Percentiles rank a stretch among this genome's conserved stretches.
These are phyloP conservation scores for Chaetomiaceae sp. DNA, from an alignment of 2,329 filamentous ascomycete species.

Conservation along the genomic window DNA sequence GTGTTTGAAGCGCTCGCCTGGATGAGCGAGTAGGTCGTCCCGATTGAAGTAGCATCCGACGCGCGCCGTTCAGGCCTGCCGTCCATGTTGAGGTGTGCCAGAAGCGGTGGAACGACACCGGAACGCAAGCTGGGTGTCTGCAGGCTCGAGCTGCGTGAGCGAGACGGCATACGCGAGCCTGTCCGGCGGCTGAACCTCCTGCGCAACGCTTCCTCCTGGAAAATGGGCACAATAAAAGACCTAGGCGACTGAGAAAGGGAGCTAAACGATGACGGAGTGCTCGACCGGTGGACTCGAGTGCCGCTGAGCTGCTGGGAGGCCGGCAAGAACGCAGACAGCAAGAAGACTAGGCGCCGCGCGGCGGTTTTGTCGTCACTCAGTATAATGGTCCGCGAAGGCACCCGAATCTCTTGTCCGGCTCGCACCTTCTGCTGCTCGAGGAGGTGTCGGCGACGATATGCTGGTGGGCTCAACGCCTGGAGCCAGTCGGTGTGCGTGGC, in stretches of 20 bases:
- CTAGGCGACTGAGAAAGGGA: slow-evolving; percentile 69
- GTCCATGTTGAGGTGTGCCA: slow-evolving; percentile 52
- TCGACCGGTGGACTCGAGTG: slow-evolving; percentile 53
- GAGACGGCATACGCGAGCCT: slow-evolving; percentile 51
- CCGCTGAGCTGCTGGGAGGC: slow-evolving; percentile 53
- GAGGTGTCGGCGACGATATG: slow-evolving; percentile 59
- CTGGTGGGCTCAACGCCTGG: slow-evolving; percentile 62
- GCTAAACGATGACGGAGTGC: slow-evolving; percentile 62
- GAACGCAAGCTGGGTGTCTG: slow-evolving; percentile 43
- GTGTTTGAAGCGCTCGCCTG: slow-evolving; percentile 55
- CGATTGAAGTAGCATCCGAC: slow-evolving; percentile 53
- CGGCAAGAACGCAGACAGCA: slow-evolving; percentile 69
- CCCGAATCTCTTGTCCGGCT: slow-evolving; percentile 60
- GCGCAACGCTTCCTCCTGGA: slow-evolving; percentile 64
- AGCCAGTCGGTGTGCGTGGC: slow-evolving; percentile 76
- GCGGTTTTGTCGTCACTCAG: slow-evolving; percentile 70
- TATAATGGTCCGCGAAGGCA: slow-evolving; percentile 66
- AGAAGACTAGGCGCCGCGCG: slow-evolving; percentile 65
- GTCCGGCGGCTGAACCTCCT: slow-evolving; percentile 66
- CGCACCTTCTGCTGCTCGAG: slow-evolving; percentile 57
- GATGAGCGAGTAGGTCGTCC: slow-evolving; percentile 56
- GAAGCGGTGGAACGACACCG: slow-evolving; percentile 44
- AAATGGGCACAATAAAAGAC: slow-evolving; percentile 50
- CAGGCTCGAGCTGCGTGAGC: slow-evolving; percentile 51
- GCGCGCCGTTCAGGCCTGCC: slow-evolving; percentile 48